Evolutionary conservation across 129 eudicot species (phyloP), one percentile per base, ranked within the genome.

Genomic region (Heracleum sosnowskyi): DNA sequence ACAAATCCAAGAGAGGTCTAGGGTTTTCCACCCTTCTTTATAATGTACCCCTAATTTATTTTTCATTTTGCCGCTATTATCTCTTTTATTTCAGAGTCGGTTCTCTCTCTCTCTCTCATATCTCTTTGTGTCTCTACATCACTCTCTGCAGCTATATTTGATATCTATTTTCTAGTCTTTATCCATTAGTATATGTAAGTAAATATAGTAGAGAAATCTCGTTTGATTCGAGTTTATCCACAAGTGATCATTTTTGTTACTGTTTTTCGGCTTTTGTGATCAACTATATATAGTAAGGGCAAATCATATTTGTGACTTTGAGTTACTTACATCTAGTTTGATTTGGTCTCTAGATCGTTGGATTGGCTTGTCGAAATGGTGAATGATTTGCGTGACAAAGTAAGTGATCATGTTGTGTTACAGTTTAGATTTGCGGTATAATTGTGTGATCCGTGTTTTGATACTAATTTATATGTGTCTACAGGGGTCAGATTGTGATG

Each of bases 341-440:
- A 16, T 74, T 9, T 20, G 71, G 22, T 45, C 20, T 47, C 57
- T 53, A 69, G 29, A 11, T n/a, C 57, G 51, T 26, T 16, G 60
- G 12, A 7, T 29, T 63, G 8, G 36, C 20, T 15, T 0, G 70
- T 36, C 0, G 26, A 49, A 80, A 91, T 91, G 97, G 91, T 81
- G 88, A n/a, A n/a, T n/a, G 98, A 91, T 90, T 81, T 83, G 53
- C 81, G 91, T 78, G 92, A 94, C 60, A 91, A 90, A 86, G 98
- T 94, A 44, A 84, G 96, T 88, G 85, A 85, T 92, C 87, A 71
- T 24, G 66, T 11, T 9, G 0, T 11, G 35, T 2, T 51, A 29
- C 28, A 9, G 11, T 29, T 18, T 4, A 13, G 10, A 11, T 66
- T 31, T 31, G 22, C 15, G 36, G 0, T 29, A 15, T 31, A 13